Base-by-base conservation (phyloP, 2,329 filamentous ascomycete genomes). In the Dothistroma septosporum region DNA sequence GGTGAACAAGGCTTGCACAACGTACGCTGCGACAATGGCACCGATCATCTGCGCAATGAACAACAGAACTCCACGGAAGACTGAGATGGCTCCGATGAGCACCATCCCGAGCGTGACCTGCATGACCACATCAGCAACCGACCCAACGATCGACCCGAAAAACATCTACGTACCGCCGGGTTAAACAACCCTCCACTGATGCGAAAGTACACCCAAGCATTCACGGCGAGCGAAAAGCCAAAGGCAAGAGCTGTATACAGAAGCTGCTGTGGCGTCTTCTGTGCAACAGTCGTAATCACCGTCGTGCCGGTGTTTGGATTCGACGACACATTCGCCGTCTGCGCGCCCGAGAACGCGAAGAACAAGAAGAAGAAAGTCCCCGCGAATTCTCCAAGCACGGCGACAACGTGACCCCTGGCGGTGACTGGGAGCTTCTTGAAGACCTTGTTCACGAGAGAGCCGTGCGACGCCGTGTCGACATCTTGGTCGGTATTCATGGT, bases 361-460 rank as follows among this genome's bases (percentile, higher is more conserved):
- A 75, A 79, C 33, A 80, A 71, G 57, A 80, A 79, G 61, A 79
- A 73, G 9, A 76, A 74, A 0, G 77, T 79, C 28, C 77, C 77
- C 9, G 78, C 75, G 53, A 75, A 78, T 57, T 79, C 77, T 56
- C 74, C 74, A 35, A 60, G 60, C 58, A 70, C 66, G 31, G 72
- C 71, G n/a, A 73, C 64, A 61, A 72, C 67, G 53, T 73, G 70
- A 50, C 69, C 69, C 53, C 70, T 67, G 33, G 71, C 55, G 33
- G 10, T 37, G 33, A 9, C 4, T 9, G 33, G 33, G 33, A 37
- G 33, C 33, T 37, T 37, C 33, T 37, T 37, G 33, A 37, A 37
- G 33, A 37, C 7, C 14, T 37, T 37, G 33, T 3, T 37, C 3
- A 37, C 33, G 33, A 37, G 10, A 16, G 33, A 37, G 10, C 33